Conservation (phyloP, 176 grass and related monocot genomes). For the Triticum monococcum region DNA sequence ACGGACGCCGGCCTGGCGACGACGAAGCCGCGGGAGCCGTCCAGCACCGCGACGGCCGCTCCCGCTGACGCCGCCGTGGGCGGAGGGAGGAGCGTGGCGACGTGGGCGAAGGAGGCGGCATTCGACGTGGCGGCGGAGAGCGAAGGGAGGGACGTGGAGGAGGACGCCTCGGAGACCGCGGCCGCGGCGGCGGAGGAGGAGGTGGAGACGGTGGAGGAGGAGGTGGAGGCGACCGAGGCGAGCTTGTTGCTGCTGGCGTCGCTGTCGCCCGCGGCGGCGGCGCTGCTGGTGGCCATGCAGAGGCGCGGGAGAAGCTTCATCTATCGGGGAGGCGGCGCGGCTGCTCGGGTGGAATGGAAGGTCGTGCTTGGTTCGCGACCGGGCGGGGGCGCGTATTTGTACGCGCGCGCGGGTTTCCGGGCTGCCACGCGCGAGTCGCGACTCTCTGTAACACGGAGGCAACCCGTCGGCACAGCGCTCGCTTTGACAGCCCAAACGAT, state of each 20-base stretch:
- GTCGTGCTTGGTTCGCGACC: background rate
- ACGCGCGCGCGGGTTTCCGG: background rate
- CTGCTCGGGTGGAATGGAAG: background rate
- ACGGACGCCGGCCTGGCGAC: constrained; percentile 35
- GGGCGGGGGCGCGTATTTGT: background rate
- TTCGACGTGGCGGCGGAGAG: constrained; percentile 6
- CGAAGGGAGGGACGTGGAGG: constrained; percentile 49
- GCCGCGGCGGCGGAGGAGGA: background rate
- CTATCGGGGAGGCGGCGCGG: background rate
- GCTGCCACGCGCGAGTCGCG: background rate
- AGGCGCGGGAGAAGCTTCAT: constrained; percentile 30
- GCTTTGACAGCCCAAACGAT: background rate
- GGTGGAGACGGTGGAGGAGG: constrained; percentile 13
- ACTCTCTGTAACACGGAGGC: background rate
- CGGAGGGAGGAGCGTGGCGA: constrained; percentile 41
- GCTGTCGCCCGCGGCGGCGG: background rate
- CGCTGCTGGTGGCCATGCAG: background rate
- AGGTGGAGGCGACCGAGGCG: background rate
- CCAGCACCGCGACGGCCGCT: background rate
- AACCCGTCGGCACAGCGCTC: background rate
- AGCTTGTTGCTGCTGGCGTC: background rate
- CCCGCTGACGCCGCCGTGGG: background rate
- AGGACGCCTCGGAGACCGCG: constrained; percentile 56
- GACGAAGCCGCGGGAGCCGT: constrained; percentile 23
- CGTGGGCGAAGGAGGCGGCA: constrained; percentile 28